These are phyloP conservation scores for Porpolomopsis calyptriformis DNA, from an alignment of 768 basidiomycete species.

Conservation along the genomic window DNA sequence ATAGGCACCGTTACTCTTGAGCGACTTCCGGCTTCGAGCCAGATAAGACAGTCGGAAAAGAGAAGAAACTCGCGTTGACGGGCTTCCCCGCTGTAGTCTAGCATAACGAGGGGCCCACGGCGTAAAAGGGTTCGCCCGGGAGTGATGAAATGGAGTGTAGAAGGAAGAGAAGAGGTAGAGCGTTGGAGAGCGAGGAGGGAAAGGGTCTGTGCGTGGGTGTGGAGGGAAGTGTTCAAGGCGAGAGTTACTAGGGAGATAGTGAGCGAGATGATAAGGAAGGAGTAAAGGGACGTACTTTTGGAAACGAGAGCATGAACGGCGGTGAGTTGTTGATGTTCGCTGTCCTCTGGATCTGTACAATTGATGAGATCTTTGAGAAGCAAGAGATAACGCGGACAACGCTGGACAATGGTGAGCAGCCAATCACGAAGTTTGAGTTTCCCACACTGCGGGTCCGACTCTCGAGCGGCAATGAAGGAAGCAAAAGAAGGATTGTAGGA, in stretches of 20 bases:
- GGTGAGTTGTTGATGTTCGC: constrained; percentile 54
- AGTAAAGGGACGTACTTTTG: constrained; percentile 47
- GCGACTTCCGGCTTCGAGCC: constrained; percentile 50
- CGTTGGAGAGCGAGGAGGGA: constrained; percentile 70
- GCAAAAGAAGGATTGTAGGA: constrained; percentile 47
- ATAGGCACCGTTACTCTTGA: constrained; percentile 24
- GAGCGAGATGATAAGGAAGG: not conserved
- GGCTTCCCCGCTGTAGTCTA: constrained; percentile 39
- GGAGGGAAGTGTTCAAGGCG: constrained; percentile 70
- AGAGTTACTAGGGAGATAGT: constrained; percentile 46
- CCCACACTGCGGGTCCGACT: constrained; percentile 59
- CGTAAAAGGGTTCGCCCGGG: constrained; percentile 77
- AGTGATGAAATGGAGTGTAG: constrained; percentile 60
- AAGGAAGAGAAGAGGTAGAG: constrained; percentile 50
- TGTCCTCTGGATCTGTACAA: constrained; percentile 53
- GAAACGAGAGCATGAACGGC: constrained; percentile 56
- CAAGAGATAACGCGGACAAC: constrained; percentile 79
- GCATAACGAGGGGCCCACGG: constrained; percentile 50
- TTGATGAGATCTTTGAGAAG: constrained; percentile 70
- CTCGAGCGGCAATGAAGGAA: constrained; percentile 50
- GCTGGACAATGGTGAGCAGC: constrained; percentile 78
- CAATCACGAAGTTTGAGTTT: constrained; percentile 74
- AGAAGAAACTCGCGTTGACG: constrained; percentile 64
- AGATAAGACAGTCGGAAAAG: constrained; percentile 73
- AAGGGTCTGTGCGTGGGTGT: constrained; percentile 68